Base-by-base conservation (phyloP, 2,329 filamentous ascomycete species). In the Paraconiothyrium sp. region DNA sequence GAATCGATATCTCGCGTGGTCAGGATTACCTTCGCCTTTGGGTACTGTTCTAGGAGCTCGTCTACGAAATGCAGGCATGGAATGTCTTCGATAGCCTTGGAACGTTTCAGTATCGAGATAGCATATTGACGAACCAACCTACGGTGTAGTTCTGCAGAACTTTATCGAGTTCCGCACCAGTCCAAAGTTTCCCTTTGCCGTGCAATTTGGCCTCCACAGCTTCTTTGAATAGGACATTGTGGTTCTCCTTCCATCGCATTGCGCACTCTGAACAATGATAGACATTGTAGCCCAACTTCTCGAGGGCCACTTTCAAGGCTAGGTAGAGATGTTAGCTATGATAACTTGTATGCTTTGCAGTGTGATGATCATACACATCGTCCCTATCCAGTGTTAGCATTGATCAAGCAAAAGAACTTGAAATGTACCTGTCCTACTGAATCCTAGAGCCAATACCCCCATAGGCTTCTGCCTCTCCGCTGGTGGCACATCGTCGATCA, bases 21-120 rank as follows among this genome's bases (percentile, higher is more conserved):
- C 8, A 78, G 59, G 22, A 77, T 75, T 47, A 77, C 72, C 50
- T 76, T 76, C 3, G 75, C 75, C 0, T 72, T 64, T 7, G 74
- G 74, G 16, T 57, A 50, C 5, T 57, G 11, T 6, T 57, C 55
- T 9, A 58, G 22, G 4, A 58, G 37, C 37, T 58, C 57, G 27
- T 58, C 48, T 14, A 58, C 41, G n/a, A 58, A 58, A n/a, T 35
- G 47, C 8, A 58, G 22, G 27, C 54, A 63, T 2, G 58, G 58
- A 8, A 58, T 55, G 32, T 60, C 58, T 47, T 63, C 61, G 44
- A 60, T 58, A 1, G 59, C 54, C 50, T 61, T 10, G 9, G 8
- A 9, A 37, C 13, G 9, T 10, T 37, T 37, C 35, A 37, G 35
- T 37, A 37, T 37, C 11, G 10, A 37, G 34, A 37, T 10, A 37